phyloP scores from a whole-genome alignment of 2,329 filamentous ascomycete genomes.

The Stenocarpella maydis region DNA sequence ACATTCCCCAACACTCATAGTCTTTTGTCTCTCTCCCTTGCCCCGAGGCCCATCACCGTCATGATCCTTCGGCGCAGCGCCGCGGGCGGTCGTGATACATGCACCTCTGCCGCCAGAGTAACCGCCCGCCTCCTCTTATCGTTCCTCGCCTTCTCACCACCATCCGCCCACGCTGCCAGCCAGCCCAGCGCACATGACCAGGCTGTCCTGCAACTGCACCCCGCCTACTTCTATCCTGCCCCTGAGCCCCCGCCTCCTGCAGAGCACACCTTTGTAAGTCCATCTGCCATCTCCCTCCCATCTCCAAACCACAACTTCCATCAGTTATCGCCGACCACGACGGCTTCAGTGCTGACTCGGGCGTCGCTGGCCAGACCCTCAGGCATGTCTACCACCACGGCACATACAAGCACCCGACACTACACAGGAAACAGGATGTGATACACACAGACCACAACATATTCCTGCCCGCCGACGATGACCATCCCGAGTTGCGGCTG shows the following conservation, averaged over 20 bases:
- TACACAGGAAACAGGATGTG: constrained; percentile 82
- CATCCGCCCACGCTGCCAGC: constrained; percentile 46
- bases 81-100: constrained; percentile 44
- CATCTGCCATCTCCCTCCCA: neutral
- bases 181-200: constrained; percentile 47
- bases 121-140: constrained; percentile 71
- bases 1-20: no score
- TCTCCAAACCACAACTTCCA: constrained; percentile 1
- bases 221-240: constrained; percentile 43
- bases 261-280: constrained; percentile 63
- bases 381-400: constrained; percentile 95
- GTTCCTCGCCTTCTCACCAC: constrained; percentile 68
- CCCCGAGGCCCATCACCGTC: neutral
- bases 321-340: neutral
- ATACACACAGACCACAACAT: constrained; percentile 60
- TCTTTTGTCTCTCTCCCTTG: neutral
- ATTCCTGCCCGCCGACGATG: constrained; percentile 69
- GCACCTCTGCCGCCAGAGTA: constrained; percentile 68
- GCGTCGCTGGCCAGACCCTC: constrained; percentile 60
- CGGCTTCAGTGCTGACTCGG: constrained; percentile 1
- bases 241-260: constrained; percentile 57
- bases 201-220: constrained; percentile 54
- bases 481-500: constrained; percentile 59
- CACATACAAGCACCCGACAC: constrained; percentile 76
- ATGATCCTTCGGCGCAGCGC: constrained; percentile 44